phyloP scores from a whole-genome alignment of 306 rosid species.

The Pterocarpus santalinus region DNA sequence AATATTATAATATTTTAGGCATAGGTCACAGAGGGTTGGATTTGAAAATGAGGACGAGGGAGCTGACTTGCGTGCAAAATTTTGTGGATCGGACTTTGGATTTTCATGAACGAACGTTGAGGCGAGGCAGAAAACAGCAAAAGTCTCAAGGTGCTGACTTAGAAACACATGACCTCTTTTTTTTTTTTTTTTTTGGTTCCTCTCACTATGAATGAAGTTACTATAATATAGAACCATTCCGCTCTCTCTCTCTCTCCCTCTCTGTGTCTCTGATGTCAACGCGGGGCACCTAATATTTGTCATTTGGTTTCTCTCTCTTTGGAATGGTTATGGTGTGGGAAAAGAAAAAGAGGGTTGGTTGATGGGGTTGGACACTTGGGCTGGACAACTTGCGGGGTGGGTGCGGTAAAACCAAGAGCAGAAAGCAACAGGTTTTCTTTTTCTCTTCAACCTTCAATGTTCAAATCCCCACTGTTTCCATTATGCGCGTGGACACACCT shows the following conservation, averaged over 20 bases:
- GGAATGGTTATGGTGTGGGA: background rate
- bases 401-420: background rate
- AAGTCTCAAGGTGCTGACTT: slow-evolving; percentile 51
- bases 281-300: slow-evolving; percentile 46
- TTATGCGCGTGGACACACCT: background rate
- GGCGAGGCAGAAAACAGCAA: slow-evolving; percentile 10
- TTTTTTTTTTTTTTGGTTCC: background rate
- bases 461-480: background rate
- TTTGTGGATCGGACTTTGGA: slow-evolving; percentile 10
- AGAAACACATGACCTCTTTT: background rate
- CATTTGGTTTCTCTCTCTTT: slow-evolving; percentile 32
- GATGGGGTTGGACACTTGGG: slow-evolving; percentile 1
- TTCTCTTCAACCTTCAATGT: background rate
- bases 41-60: slow-evolving; percentile 44
- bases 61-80: slow-evolving; percentile 59
- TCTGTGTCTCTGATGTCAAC: slow-evolving; percentile 43
- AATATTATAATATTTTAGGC: background rate
- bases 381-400: background rate
- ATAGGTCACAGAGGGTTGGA: slow-evolving; percentile 23
- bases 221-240: no score
- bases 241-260: slow-evolving; percentile 7
- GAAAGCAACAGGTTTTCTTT: background rate
- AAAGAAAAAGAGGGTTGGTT: background rate
- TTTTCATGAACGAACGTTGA: slow-evolving; percentile 13
- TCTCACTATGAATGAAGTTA: background rate